Evolutionary conservation across 2,329 filamentous ascomycete genomes (phyloP).

Genomic region (Xylaria sp.): DNA sequence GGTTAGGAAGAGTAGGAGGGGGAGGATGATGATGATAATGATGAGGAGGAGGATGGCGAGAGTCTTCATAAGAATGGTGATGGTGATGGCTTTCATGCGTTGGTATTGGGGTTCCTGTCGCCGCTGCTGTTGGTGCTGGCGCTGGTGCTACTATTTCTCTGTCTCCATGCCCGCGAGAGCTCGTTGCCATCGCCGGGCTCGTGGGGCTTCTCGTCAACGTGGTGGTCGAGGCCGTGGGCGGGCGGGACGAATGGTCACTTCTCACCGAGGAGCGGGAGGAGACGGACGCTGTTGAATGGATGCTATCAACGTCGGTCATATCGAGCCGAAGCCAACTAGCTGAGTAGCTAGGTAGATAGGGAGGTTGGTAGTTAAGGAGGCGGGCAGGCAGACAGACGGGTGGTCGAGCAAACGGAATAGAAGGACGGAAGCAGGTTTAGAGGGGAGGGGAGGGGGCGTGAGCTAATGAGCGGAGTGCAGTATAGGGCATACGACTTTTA

Average conservation of each 20-base stretch:
- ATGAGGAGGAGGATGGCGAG: background rate
- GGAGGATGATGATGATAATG: slow-evolving; percentile 5
- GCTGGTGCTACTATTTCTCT: slow-evolving; percentile 14
- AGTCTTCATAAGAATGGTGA: slow-evolving; percentile 2
- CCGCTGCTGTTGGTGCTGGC: slow-evolving; percentile 16
- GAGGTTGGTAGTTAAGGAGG: background rate
- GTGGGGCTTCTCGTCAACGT: slow-evolving; percentile 24
- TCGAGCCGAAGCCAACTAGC: background rate
- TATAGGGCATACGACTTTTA: slow-evolving; percentile 25
- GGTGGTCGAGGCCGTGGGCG: slow-evolving; percentile 14
- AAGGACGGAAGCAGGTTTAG: slow-evolving; percentile 14
- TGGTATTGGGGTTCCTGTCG: slow-evolving; percentile 12
- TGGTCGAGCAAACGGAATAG: slow-evolving; percentile 26
- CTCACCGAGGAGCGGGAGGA: slow-evolving; percentile 13
- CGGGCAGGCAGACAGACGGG: background rate
- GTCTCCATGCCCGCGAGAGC: slow-evolving; percentile 13
- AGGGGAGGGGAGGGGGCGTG: slow-evolving; percentile 21
- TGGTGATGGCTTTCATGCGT: slow-evolving; percentile 5
- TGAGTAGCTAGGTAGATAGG: background rate
- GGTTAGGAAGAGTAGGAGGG: too few species aligned
- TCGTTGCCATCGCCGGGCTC: slow-evolving; percentile 27
- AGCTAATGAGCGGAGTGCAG: slow-evolving; percentile 24
- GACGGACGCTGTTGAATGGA: slow-evolving; percentile 23
- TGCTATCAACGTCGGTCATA: slow-evolving; percentile 32
- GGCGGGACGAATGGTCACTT: slow-evolving; percentile 18